These are phyloP conservation scores for Pseudogymnoascus destructans DNA, from an alignment of 2,329 filamentous ascomycete genomes.

Conservation along the genomic window DNA sequence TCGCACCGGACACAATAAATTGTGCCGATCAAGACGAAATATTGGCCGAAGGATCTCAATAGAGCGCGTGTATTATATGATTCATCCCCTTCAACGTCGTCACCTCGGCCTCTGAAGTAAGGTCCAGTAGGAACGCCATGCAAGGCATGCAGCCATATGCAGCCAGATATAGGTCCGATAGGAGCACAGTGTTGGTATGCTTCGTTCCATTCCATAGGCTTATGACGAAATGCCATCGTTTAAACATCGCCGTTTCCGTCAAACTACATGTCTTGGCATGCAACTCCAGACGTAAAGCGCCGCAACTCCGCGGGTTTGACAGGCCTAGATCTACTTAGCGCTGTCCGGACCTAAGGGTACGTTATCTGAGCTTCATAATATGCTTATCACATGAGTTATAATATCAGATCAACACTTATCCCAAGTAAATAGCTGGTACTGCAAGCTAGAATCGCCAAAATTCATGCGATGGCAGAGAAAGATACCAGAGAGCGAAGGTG, in stretches of 20 bases:
- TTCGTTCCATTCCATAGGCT: neutral
- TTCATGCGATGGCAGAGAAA: neutral
- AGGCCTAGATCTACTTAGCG: neutral
- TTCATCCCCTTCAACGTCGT: neutral
- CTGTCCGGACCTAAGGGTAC: neutral
- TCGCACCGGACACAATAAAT: neutral
- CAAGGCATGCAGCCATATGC: neutral
- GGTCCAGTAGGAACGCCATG: neutral
- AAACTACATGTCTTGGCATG: neutral
- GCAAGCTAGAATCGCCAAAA: neutral
- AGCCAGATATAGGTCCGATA: conserved; percentile 1
- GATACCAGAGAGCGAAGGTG: neutral
- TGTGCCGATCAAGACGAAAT: neutral
- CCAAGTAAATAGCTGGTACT: neutral
- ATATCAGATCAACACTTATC: neutral
- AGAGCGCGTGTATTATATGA: neutral
- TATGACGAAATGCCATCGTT: neutral
- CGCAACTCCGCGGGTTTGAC: neutral
- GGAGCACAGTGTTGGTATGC: neutral
- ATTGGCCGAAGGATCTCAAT: neutral
- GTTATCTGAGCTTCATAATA: neutral
- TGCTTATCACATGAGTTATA: neutral
- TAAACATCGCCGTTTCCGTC: neutral
- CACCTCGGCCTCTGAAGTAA: neutral
- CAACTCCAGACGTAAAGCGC: neutral